These are phyloP conservation scores for Exophiala lecanii-corni DNA, from an alignment of 2,329 filamentous ascomycete species.

Conservation along the genomic window DNA sequence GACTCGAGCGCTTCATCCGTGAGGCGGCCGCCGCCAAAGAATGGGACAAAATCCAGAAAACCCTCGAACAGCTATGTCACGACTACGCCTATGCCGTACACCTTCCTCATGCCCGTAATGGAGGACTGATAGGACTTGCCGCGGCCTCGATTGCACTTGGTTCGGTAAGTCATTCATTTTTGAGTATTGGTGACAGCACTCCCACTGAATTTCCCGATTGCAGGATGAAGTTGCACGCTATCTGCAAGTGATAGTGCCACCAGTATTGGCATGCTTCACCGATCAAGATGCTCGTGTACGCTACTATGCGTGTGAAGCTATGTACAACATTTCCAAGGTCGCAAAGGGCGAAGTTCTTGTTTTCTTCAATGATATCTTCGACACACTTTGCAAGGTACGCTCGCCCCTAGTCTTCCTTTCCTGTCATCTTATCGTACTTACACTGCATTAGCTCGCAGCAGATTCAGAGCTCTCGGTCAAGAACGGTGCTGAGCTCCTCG, in stretches of 20 bases:
- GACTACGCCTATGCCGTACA: constrained; percentile 97
- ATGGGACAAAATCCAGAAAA: constrained; percentile 73
- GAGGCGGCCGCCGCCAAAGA: constrained; percentile 74
- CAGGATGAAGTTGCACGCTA: constrained; percentile 83
- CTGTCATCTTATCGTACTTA: constrained; percentile 10
- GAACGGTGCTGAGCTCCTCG: constrained; percentile 91
- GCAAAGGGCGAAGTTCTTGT: constrained; percentile 95
- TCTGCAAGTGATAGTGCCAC: constrained; percentile 88
- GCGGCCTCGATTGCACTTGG: constrained; percentile 94
- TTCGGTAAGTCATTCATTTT: constrained; percentile 59
- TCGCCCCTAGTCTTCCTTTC: not conserved
- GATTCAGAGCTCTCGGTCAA: constrained; percentile 97
- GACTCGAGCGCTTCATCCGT: constrained; percentile 84
- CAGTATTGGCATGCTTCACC: constrained; percentile 93
- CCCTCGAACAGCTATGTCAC: constrained; percentile 93
- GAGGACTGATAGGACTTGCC: constrained; percentile 89
- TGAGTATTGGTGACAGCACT: not conserved
- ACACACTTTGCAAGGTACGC: constrained; percentile 86
- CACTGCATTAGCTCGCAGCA: constrained; percentile 67
- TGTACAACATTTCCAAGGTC: constrained; percentile 99
- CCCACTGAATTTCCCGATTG: not conserved
- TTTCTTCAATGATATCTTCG: constrained; percentile 98
- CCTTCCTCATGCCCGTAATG: constrained; percentile 93
- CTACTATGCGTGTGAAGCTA: constrained; percentile 98
- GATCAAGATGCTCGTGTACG: constrained; percentile 96